Base-by-base conservation (phyloP, 176 grass and related monocot species). In the Phoenix dactylifera region DNA sequence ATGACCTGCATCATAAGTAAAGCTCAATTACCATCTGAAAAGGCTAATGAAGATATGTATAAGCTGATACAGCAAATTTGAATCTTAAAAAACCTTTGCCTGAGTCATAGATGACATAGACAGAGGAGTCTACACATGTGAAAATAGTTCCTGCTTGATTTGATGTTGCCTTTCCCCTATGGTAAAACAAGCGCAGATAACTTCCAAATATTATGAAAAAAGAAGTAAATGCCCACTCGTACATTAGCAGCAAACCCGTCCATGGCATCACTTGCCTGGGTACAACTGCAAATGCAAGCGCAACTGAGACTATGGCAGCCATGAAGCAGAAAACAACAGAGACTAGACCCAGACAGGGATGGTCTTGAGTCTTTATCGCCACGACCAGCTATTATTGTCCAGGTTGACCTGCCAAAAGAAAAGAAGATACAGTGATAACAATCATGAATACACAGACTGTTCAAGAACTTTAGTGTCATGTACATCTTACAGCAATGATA, bases 231-330 rank as follows among this genome's bases (percentile, higher is more conserved):
- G 75, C 82, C 80, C 78, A 87, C 59, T 97, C 92, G 4, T 87
- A 75, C 83, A 97, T 72, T 66, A 90, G 55, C 22, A 97, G 66
- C 62, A 97, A 62, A 59, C 92, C 92, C 19, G 78, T 96, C 87
- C 74, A 86, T 77, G 92, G 92, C 63, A 79, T 87, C 64, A 85
- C 67, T 77, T 90, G 87, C 53, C 71, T 51, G 54, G 87, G 92
- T 74, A 96, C 82, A 59, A 85, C 58, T 50, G 51, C 29, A 48
- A 97, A 97, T 51, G 87, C 78, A 57, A 96, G 63, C 1, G 60
- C 86, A 59, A 90, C 58, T 63, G 92, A 97, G 26, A 79, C 57
- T 66, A 30, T 69, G 69, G 74, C 65, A 5, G 76, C 81, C 16
- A 79, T 48, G 62, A 90, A 82, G 50, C 92, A 85, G 55, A 68